Evolutionary conservation across 176 grass and related monocot species (phyloP), one percentile per base, ranked within the genome.

Genomic region (Calamus simplicifolius): DNA sequence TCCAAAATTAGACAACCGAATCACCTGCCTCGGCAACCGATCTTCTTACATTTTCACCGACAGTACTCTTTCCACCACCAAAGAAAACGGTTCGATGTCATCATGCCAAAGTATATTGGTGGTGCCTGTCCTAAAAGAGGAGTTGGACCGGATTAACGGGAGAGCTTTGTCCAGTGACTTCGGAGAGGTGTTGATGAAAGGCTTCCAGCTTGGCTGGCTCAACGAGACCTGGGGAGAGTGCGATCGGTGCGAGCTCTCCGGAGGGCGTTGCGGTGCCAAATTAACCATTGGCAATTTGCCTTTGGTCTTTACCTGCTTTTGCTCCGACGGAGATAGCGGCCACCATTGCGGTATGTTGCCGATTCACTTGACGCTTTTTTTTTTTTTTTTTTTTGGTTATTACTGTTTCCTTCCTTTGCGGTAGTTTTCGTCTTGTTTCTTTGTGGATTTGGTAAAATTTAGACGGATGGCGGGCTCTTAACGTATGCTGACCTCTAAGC

Each of bases 11-110:
- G 3, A 0, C 0, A 14, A 56, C 29, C 7, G 0, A 0, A 26
- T 25, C 4, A 3, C 27, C 29, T 68, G 66, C 52, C 1, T 12
- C 4, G 29, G 1, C 0, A 48, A 56, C 2, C 3, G 0, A 3
- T 66, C 50, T 25, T 66, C 50, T 25, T 68, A 25, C 18, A 28
- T 68, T 8, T 56, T 68, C 51, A 5, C 31, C 31, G 31, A 35
- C 5, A 1, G 1, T 35, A 7, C 8, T 35, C 8, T 35, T 7
- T 35, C 31, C 6, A 0, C 0, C 31, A 35, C 8, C 6, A 1
- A 7, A 7, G 6, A 6, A 29, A 4, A 29, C 28, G 28, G 4
- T 29, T 29, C 4, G 31, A 7, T 35, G 6, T 6, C 0, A 6
- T 1, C 6, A 7, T 35, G 31, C 31, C 31, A 35, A 35, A 7